Base-by-base conservation (phyloP, 768 basidiomycete species). In the Calocera cornea region DNA sequence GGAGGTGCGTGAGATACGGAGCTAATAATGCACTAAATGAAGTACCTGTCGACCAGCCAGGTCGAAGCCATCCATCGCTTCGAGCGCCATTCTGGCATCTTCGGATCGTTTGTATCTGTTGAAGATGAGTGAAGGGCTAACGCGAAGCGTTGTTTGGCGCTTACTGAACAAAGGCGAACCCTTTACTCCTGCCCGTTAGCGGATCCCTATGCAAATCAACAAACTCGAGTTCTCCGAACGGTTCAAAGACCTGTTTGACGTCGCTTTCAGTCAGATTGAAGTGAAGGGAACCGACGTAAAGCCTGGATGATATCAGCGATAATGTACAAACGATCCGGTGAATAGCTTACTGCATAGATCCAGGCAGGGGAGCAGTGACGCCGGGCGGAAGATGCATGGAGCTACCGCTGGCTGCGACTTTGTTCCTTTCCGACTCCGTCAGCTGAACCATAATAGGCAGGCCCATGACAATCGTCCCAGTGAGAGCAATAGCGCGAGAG, bases 61-160 rank as follows among this genome's bases (percentile, higher is more conserved):
- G 73, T 97, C 93, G 74, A 99, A 99, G 33, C 92, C 92, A 80
- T 98, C 95, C 97, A 99, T 99, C 72, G 97, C 92, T 74, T 97
- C 93, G 49, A 99, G 78, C 29, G 97, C 97, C 87, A 95, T 95
- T 75, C 89, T 89, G 29, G 97, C 95, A 75, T 97, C 92, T 75
- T 93, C 90, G n/a, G 85, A 80, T 65, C 92, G 83, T 75, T 91
- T 92, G 76, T 93, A 95, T 76, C 91, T 94, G 67, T 31, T 33
- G n/a, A n/a, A 8, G 19, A 49, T 8, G 24, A 36, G 66, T 47
- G 31, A 36, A 34, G 33, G 41, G 16, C 47, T 24, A 71, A 29
- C 69, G 66, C 24, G 64, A 36, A 38, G 60, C 31, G 24, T 54
- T 47, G 19, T 69, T 11, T 34, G 34, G 24, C 17, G 78, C 87